Evolutionary conservation across 345 rosid species (phyloP).

Genomic region (Psidium guajava): DNA sequence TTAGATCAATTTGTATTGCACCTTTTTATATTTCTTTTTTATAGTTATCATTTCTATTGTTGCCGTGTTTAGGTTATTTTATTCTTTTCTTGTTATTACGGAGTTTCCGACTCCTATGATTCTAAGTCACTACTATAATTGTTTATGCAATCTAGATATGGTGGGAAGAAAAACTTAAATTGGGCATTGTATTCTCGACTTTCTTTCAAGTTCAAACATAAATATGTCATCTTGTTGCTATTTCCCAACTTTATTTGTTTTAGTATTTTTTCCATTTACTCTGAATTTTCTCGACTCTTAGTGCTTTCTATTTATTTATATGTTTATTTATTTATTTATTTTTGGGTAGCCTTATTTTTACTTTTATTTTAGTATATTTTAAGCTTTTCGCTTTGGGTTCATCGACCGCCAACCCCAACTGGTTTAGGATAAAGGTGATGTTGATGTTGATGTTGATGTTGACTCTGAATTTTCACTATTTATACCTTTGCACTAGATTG

Average conservation of each 20-base stretch:
- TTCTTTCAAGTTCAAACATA: background rate
- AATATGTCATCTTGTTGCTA: background rate
- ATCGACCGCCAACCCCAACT: no score
- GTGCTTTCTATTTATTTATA: no score
- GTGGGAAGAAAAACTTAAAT: background rate
- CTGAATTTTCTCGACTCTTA: background rate
- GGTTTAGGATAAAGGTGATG: no score
- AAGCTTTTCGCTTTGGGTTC: no score
- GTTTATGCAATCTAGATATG: background rate
- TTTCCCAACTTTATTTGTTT: background rate
- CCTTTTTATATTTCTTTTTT: background rate
- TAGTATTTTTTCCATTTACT: background rate
- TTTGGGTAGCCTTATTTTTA: no score
- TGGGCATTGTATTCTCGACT: background rate
- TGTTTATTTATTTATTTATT: no score
- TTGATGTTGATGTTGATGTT: no score
- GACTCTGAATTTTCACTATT: background rate
- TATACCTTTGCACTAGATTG: slow-evolving; percentile 36
- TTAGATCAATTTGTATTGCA: background rate
- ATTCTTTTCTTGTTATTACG: background rate
- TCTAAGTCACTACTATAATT: background rate
- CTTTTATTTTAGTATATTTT: no score
- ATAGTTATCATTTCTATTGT: background rate
- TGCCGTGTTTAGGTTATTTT: background rate
- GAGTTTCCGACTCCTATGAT: background rate